Conservation (phyloP, 2,329 filamentous ascomycete species). For the Penicillium sp. region DNA sequence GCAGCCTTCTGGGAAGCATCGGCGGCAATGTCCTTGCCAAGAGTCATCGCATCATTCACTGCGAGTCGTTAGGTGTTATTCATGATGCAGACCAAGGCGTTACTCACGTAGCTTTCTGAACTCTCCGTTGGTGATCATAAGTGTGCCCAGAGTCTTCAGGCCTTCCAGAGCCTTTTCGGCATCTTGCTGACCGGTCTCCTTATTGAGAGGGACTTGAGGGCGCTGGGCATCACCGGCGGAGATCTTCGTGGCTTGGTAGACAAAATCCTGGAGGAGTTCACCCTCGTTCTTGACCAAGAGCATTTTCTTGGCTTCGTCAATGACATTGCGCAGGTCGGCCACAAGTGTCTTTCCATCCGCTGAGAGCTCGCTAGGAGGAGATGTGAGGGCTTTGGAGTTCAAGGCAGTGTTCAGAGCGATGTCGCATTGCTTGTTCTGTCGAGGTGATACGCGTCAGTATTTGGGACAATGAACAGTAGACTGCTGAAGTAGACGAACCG, state of each 20-base stretch:
- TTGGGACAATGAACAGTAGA: neutral
- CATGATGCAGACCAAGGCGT: slow-evolving; percentile 8
- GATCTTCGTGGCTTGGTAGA: slow-evolving; percentile 84
- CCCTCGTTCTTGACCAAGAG: slow-evolving; percentile 92
- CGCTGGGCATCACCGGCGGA: slow-evolving; percentile 58
- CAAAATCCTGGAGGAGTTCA: slow-evolving; percentile 91
- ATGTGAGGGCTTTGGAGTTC: slow-evolving; percentile 63
- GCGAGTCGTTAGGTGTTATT: slow-evolving; percentile 27
- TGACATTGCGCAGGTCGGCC: slow-evolving; percentile 70
- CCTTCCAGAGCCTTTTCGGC: slow-evolving; percentile 79
- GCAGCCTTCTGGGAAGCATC: slow-evolving; percentile 82
- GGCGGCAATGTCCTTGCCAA: slow-evolving; percentile 85
- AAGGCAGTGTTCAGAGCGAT: slow-evolving; percentile 87
- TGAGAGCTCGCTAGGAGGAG: slow-evolving; percentile 73
- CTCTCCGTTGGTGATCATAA: slow-evolving; percentile 93
- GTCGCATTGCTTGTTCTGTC: slow-evolving; percentile 89
- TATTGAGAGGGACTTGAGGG: slow-evolving; percentile 67
- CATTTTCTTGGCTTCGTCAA: slow-evolving; percentile 78
- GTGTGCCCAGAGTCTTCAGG: slow-evolving; percentile 77
- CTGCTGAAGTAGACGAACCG: slow-evolving; percentile 54
- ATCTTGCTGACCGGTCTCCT: slow-evolving; percentile 75
- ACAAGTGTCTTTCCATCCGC: slow-evolving; percentile 76
- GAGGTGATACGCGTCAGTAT: slow-evolving; percentile 8
- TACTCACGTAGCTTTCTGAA: slow-evolving; percentile 81
- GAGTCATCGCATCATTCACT: slow-evolving; percentile 73